Evolutionary conservation across 2,329 filamentous ascomycete genomes (phyloP), one percentile per base, ranked within the genome.

Genomic region (Claviceps capensis): DNA sequence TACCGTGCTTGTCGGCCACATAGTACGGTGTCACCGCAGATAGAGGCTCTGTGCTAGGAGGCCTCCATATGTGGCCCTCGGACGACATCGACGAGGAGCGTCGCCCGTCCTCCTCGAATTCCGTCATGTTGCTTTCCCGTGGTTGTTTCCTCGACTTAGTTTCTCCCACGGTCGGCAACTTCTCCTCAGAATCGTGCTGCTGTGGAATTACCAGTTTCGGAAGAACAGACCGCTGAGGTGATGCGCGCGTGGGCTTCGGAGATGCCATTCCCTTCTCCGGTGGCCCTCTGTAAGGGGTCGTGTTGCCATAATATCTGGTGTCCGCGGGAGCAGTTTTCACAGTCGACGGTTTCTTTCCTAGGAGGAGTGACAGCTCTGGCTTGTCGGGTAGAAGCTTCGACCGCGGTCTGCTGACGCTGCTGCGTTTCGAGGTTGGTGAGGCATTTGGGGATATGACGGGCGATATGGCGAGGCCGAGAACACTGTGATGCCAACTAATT

Each of bases 61-160:
- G 74, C 13, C 72, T 66, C 76, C 76, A 79, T 46, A 77, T 70
- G 52, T 72, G 69, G n/a, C 56, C 69, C 59, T 48, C 67, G 23
- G 60, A 61, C 3, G 67, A 64, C 47, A 59, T 46, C 45, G 69
- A 65, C 58, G 65, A 48, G 53, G 51, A 51, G 5, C 34, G 40
- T 16, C 65, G 64, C 54, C 74, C 65, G 58, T 76, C 72, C 63
- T 79, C 71, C 54, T 78, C 75, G 53, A 78, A 74, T 62, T 79
- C 69, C 8, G 75, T 73, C 55, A 76, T 64, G 52, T 72, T 66
- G 62, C 76, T 72, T 52, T 73, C 69, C 22, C 65, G 66, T 9
- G 63, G 60, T 34, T 40, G 56, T 14, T 47, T 49, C 4, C 44
- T 41, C 37, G 50, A n/a, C 13, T 47, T 47, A 3, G 37, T 5